Evolutionary conservation across 352 stramenopile genomes (phyloP), one percentile per base, ranked within the genome.

Genomic region (Pythium apleroticum): DNA sequence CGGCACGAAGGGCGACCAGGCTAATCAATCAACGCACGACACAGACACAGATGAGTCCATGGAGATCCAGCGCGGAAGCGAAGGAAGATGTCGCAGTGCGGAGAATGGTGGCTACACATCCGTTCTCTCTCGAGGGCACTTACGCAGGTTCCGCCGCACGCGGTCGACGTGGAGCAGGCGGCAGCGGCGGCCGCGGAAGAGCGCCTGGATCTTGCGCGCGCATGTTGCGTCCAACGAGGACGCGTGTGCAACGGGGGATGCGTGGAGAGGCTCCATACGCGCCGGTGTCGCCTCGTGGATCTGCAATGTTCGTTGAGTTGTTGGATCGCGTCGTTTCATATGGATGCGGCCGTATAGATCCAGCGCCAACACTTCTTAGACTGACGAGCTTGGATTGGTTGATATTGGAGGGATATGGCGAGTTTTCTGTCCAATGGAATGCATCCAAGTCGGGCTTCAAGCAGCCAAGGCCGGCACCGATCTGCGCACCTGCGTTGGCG

Each of bases 1-100:
- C 4, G 82, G 82, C 22, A 89, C 76, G 39, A 88, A 91, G 9
- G 82, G 82, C 25, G 82, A 89, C 80, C 82, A 91, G 3, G 80
- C 82, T 91, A 52, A 37, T 22, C 19, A 46, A 22, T 27, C 6
- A 45, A 48, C 2, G n/a, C 41, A 50, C 43, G 20, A 62, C 37
- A 33, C 3, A n/a, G 46, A 53, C 19, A 48, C 45, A 30, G 22
- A n/a, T n/a, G n/a, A 27, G 43, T 10, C 7, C 7, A 46, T 33
- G 30, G 30, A 35, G 33, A 52, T 30, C 28, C 54, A 50, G 43
- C 35, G 14, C 11, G 15, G 15, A 41, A 17, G 35, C 35, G 35
- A 41, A 41, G 35, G 15, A 41, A 20, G 43, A 27, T 50, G 43
- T 50, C n/a, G 43, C 43, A 50, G 43, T 50, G 37, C 12, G 37